phyloP scores from a whole-genome alignment of 768 basidiomycete species.

The Lyophyllum decastes region DNA sequence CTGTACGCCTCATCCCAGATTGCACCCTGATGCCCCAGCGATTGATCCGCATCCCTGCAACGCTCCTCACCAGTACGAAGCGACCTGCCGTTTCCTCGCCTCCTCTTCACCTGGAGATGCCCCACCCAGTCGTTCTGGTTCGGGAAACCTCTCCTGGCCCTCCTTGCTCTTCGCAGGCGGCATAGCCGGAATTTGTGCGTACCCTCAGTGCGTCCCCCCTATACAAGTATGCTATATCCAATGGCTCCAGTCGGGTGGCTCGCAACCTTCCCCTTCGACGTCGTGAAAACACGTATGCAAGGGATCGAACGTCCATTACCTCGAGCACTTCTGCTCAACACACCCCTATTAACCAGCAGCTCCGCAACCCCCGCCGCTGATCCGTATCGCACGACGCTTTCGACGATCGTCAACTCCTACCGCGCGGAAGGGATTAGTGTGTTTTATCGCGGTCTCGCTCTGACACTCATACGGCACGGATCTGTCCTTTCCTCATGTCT shows the following conservation, averaged over 20 bases:
- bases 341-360: constrained; percentile 11
- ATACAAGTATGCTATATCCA: background rate
- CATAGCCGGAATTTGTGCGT: constrained; percentile 63
- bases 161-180: constrained; percentile 74
- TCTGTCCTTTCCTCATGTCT: background rate
- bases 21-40: background rate
- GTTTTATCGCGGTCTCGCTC: constrained; percentile 76
- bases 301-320: constrained; percentile 32
- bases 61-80: constrained; percentile 54
- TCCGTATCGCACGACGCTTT: constrained; percentile 59
- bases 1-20: constrained; percentile 44
- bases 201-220: background rate
- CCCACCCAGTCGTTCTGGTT: constrained; percentile 36
- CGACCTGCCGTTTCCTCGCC: constrained; percentile 46
- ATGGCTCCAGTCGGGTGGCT: constrained; percentile 61
- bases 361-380: constrained; percentile 20
- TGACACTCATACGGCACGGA: constrained; percentile 74
- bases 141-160: constrained; percentile 44
- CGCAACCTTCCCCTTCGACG: constrained; percentile 84
- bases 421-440: constrained; percentile 64
- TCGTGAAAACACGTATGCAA: constrained; percentile 90
- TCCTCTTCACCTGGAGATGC: constrained; percentile 15
- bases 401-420: constrained; percentile 63
- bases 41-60: background rate
- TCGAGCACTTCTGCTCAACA: background rate